These are phyloP conservation scores for Trichoderma sp. DNA, from an alignment of 2,329 filamentous ascomycete species.

Conservation along the genomic window DNA sequence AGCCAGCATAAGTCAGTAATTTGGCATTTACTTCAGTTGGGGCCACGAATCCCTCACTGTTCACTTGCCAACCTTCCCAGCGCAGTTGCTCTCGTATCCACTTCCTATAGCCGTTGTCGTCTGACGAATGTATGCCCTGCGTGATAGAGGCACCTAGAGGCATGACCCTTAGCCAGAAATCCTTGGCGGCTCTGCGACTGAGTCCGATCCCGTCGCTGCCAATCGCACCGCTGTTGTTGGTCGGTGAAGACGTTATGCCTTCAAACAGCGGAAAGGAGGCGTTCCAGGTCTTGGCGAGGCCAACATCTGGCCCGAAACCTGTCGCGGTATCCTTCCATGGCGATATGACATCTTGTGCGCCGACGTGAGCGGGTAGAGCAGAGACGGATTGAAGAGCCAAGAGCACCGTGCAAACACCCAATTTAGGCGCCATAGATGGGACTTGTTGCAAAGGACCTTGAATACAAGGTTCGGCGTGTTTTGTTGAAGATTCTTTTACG, in stretches of 20 bases:
- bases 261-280: neutral
- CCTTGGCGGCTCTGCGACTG: neutral
- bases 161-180: neutral
- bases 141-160: neutral
- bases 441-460: neutral
- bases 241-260: neutral
- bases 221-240: neutral
- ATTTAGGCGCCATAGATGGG: neutral
- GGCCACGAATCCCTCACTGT: neutral
- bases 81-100: neutral
- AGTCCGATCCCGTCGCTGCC: neutral
- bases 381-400: neutral
- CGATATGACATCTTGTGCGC: neutral
- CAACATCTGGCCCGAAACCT: neutral
- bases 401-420: neutral
- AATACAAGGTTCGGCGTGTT: neutral
- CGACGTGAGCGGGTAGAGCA: neutral
- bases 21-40: neutral
- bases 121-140: neutral
- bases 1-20: neutral
- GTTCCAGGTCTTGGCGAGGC: neutral
- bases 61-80: neutral
- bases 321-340: neutral
- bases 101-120: neutral
- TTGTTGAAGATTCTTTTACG: neutral